phyloP scores from a whole-genome alignment of 2,329 filamentous ascomycete genomes.

The Sclerotinia sclerotiorum region DNA sequence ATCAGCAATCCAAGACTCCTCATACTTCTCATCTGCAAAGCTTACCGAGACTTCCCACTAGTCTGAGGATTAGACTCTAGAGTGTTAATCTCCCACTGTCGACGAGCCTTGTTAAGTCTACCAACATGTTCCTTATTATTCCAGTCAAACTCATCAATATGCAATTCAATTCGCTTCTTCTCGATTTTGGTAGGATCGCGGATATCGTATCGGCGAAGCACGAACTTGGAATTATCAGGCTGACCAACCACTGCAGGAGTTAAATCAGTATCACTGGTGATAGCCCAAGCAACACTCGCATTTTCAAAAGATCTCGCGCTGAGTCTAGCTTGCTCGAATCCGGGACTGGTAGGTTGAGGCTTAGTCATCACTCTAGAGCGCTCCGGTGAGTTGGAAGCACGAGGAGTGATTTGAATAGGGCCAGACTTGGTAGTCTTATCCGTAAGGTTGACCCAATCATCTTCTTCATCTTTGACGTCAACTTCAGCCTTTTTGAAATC shows the following conservation, averaged over 20 bases:
- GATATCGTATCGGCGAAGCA: not conserved
- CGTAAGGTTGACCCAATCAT: slow-evolving; percentile 7
- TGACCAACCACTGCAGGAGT: not conserved
- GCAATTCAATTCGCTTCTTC: not conserved
- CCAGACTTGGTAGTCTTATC: not conserved
- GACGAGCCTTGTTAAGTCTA: not conserved
- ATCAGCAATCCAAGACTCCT: not conserved
- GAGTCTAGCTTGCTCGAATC: not conserved
- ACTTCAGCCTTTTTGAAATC: not conserved
- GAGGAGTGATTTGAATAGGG: not conserved
- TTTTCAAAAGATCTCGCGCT: not conserved
- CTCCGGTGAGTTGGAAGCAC: not conserved
- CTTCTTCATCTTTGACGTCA: not conserved
- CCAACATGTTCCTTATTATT: not conserved
- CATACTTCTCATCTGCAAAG: fast-evolving
- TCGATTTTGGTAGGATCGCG: not conserved
- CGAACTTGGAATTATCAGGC: not conserved
- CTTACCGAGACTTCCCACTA: slow-evolving; percentile 5
- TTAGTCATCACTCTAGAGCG: not conserved
- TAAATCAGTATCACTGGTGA: not conserved
- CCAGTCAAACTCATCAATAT: slow-evolving; percentile 1
- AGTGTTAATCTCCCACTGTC: not conserved
- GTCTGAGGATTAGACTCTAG: slow-evolving; percentile 1
- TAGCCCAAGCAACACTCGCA: not conserved
- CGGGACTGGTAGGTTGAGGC: not conserved